Base-by-base conservation (phyloP, 805 yeast species). In the Sugiyamaella americana region DNA sequence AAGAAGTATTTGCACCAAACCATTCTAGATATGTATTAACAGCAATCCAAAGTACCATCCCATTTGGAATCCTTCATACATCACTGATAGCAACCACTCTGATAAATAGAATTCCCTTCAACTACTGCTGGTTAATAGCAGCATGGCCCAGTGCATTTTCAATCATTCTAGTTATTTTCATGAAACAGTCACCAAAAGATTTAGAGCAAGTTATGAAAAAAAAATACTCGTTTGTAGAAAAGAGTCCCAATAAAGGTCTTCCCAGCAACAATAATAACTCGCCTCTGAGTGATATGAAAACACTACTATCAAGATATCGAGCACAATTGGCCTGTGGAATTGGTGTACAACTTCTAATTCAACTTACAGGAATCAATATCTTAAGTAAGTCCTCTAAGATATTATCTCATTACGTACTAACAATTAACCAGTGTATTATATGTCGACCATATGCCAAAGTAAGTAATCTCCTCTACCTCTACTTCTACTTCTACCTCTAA, bases 291-390 rank as follows among this genome's bases (percentile, higher is more conserved):
- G 35, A n/a, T 26, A 8, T 26, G 32, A 26, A 26, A 26, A 26
- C 32, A 5, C 20, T 40, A 21, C 6, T 6, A 22, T 8, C 43
- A 29, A 40, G 11, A n/a, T 10, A 4, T 17, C 23, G 23, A n/a
- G 8, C 21, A 8, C n/a, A 38, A 11, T 16, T 43, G 18, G 18
- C 40, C 8, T 41, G 18, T 37, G 51, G 44, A 4, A 18, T 48
- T 34, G 22, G 18, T 20, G 37, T 42, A 4, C 53, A 50, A 30
- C 10, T 38, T 1, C 38, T 50, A 24, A 47, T 45, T n/a, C 53
- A 50, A 18, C 29, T 48, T 18, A 48, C 44, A 3, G 53, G 53
- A 19, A 45, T 50, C 36, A 48, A 44, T 38, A 24, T 50, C 21
- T 44, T 50, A n/a, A 19, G 43, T 40, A 26, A 8, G 32, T 8